phyloP scores from a whole-genome alignment of 1,284 basidiomycete species.

The Microstroma glucosiphilum region DNA sequence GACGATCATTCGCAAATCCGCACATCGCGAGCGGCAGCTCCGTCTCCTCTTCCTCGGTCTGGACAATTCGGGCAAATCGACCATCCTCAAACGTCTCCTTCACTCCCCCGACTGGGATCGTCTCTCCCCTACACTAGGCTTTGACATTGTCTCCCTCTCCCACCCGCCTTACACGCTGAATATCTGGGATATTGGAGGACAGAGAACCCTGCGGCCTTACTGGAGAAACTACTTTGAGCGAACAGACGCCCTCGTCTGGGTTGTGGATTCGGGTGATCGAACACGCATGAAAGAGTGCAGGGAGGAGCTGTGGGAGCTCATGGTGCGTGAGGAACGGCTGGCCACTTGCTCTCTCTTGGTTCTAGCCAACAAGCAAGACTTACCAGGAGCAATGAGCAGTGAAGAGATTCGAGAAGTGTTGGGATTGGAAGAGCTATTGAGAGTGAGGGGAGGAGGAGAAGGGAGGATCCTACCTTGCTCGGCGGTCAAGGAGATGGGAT shows the following conservation, averaged over 20 bases:
- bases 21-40: slow-evolving; percentile 79
- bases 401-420: slow-evolving; percentile 64
- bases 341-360: slow-evolving; percentile 89
- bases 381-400: slow-evolving; percentile 75
- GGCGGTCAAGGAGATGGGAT: neutral
- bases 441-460: neutral
- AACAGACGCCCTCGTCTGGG: slow-evolving; percentile 97
- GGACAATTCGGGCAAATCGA: slow-evolving; percentile 98
- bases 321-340: slow-evolving; percentile 90
- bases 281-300: slow-evolving; percentile 83
- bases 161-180: slow-evolving; percentile 72
- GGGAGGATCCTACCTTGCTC: slow-evolving; percentile 4
- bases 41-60: slow-evolving; percentile 96
- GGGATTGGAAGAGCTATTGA: slow-evolving; percentile 19
- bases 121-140: slow-evolving; percentile 82
- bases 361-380: slow-evolving; percentile 99
- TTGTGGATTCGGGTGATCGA: slow-evolving; percentile 88
- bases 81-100: slow-evolving; percentile 81
- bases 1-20: slow-evolving; percentile 93
- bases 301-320: slow-evolving; percentile 73
- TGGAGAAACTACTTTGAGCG: slow-evolving; percentile 99
- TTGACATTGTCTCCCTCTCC: slow-evolving; percentile 68
- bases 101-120: slow-evolving; percentile 14
- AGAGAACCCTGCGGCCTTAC: slow-evolving; percentile 87
- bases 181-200: slow-evolving; percentile 97